Base-by-base conservation (phyloP, 108 stramenopile genomes). In the Skeletonema grethae region DNA sequence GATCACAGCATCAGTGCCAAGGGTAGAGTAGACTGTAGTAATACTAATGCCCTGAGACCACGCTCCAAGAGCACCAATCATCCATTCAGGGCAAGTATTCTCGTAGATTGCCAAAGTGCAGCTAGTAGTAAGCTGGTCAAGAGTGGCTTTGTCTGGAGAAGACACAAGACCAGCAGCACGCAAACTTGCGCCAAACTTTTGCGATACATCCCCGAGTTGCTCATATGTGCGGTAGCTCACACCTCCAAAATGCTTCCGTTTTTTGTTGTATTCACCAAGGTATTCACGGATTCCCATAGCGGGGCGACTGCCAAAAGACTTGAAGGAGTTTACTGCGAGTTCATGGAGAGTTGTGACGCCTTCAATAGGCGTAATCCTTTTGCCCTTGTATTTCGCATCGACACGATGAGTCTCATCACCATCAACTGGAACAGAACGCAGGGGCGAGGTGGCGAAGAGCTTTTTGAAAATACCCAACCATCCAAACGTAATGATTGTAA, bases 61-160 rank as follows among this genome's bases (percentile, higher is more conserved):
- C 9, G 91, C 92, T 10, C 94, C 97, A 35, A 92, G 61, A 7
- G 88, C 81, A 39, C 84, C 88, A 70, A 93, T 95, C 88, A 90
- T 88, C 97, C 97, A 97, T 62, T 94, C 90, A 20, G 91, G 73
- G 59, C 90, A 93, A 38, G 97, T 97, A 61, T 96, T 93, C 65
- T 95, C 97, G 70, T 92, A 97, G 45, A 97, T 92, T 66, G 91
- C 92, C 8, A 94, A 80, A n/a, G 90, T 86, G 69, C 90, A 90
- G 20, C 88, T 85, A n/a, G 85, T 90, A 20, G 58, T 85, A 68
- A 96, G 82, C 70, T 94, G 85, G 63, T 90, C 88, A 29, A 96
- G 74, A 43, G 77, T 86, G 6, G 87, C 79, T 38, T 72, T 88
- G 16, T 67, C 62, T 10, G 90, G 80, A 0, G 87, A 75, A 25